phyloP scores from a whole-genome alignment of 2,329 filamentous ascomycete species.

The Biscogniauxia marginata region DNA sequence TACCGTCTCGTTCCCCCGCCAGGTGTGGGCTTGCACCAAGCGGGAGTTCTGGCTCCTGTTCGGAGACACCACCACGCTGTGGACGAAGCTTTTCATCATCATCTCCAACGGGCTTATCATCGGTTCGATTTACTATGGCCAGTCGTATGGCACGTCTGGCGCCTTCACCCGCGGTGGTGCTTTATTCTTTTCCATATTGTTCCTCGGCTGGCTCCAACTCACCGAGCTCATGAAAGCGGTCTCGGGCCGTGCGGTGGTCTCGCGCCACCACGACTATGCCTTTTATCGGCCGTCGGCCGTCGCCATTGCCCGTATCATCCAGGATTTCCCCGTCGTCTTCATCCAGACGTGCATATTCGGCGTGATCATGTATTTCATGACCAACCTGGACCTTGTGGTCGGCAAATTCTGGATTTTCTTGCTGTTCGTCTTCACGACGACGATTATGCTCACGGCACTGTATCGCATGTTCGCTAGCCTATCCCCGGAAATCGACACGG shows the following conservation, averaged over 20 bases:
- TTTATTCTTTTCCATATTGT: slow-evolving; percentile 53
- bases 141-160: slow-evolving; percentile 56
- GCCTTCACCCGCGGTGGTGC: slow-evolving; percentile 57
- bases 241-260: slow-evolving; percentile 61
- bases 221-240: slow-evolving; percentile 78
- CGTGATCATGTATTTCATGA: slow-evolving; percentile 75
- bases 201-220: slow-evolving; percentile 65
- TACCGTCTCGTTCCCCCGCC: slow-evolving; percentile 70
- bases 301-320: slow-evolving; percentile 54
- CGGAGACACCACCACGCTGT: slow-evolving; percentile 72
- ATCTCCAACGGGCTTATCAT: slow-evolving; percentile 72
- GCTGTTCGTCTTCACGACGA: slow-evolving; percentile 48
- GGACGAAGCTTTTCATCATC: slow-evolving; percentile 79
- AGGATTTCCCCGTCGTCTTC: slow-evolving; percentile 62
- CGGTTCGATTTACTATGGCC: slow-evolving; percentile 74
- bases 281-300: slow-evolving; percentile 56
- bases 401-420: slow-evolving; percentile 67
- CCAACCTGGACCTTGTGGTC: slow-evolving; percentile 63
- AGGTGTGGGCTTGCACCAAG: slow-evolving; percentile 66
- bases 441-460: slow-evolving; percentile 29
- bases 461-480: slow-evolving; percentile 35
- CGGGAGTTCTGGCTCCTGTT: slow-evolving; percentile 77
- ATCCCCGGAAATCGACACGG: slow-evolving; percentile 52
- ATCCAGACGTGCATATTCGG: slow-evolving; percentile 67
- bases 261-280: slow-evolving; percentile 46